phyloP scores from a whole-genome alignment of 129 eudicot genomes.

The Artemisia annua region DNA sequence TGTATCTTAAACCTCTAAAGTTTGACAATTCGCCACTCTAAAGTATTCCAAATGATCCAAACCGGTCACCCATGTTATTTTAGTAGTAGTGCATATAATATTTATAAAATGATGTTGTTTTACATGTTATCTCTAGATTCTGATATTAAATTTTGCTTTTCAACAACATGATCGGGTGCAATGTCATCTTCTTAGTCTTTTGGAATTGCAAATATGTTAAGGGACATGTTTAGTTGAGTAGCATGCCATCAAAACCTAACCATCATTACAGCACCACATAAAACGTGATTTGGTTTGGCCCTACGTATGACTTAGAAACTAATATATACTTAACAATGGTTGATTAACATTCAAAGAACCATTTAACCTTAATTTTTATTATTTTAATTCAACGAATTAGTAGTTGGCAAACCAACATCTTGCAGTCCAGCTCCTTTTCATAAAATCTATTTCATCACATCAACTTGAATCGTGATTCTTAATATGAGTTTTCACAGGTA shows the following conservation, averaged over 20 bases:
- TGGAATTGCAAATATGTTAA: conserved; percentile 7
- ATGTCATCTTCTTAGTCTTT: conserved; percentile 28
- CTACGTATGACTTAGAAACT: conserved; percentile 28
- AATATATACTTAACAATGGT: conserved; percentile 7
- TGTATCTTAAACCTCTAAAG: too few relatives aligned
- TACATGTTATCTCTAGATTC: background rate
- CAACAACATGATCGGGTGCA: conserved; percentile 11
- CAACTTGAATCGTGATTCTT: too few relatives aligned
- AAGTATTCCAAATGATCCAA: too few relatives aligned
- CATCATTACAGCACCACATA: background rate
- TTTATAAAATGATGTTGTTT: background rate
- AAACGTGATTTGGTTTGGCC: conserved; percentile 8
- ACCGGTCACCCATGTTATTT: too few relatives aligned
- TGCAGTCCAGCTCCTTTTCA: background rate
- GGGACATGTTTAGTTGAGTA: conserved; percentile 28
- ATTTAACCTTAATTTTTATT: background rate
- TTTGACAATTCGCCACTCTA: too few relatives aligned
- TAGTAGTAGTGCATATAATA: background rate
- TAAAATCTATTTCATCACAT: too few relatives aligned
- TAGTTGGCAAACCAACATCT: conserved; percentile 9
- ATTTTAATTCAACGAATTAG: conserved; percentile 21
- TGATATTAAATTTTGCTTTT: background rate
- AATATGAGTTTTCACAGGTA: too few relatives aligned
- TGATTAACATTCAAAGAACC: background rate
- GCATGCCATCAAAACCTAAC: conserved; percentile 29